Evolutionary conservation across 1,284 basidiomycete genomes (phyloP), one percentile per base, ranked within the genome.

Genomic region (Wolfiporia cocos): DNA sequence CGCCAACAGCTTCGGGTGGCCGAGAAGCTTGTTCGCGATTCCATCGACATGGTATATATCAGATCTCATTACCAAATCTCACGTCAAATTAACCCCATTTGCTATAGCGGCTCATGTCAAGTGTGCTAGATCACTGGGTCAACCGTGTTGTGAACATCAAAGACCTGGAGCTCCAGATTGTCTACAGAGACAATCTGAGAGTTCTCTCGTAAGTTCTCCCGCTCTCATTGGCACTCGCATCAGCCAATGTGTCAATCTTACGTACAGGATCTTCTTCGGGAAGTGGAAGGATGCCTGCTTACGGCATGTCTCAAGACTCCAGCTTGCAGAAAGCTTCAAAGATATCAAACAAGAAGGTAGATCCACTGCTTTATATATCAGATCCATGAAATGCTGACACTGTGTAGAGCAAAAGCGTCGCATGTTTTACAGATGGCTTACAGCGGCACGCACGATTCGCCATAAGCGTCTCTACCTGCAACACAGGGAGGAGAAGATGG

Each of bases 271-370:
- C 39, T 70, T 73, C 11, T 84, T 83, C 52, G 67, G 63, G 33
- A 85, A 80, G 60, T 89, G 87, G 86, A 82, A 77, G 56, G 59
- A 58, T 9, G 64, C 74, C 26, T 75, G 72, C 51, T 63, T 69
- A 34, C 75, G 78, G 14, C 84, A 85, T 53, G 70, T 71, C 5
- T 82, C 88, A 55, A 76, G 81, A 47, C 60, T 82, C 2, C 81
- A 76, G 51, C 72, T 90, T n/a, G 75, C 90, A 72, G 80, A 87
- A 56, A 89, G 83, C 55, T 86, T 86, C 56, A 74, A 81, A 47
- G 74, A 82, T 47, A 76, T 90, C 36, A 87, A 85, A 59, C 73
- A 74, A 37, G 84, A 86, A 71, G 86, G 86, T 78, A 53, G 24
- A 58, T 46, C 10, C 20, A 38, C 30, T 26, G 23, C 7, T 37